phyloP scores from a whole-genome alignment of 352 stramenopile genomes.

The Phytophthora megakarya region DNA sequence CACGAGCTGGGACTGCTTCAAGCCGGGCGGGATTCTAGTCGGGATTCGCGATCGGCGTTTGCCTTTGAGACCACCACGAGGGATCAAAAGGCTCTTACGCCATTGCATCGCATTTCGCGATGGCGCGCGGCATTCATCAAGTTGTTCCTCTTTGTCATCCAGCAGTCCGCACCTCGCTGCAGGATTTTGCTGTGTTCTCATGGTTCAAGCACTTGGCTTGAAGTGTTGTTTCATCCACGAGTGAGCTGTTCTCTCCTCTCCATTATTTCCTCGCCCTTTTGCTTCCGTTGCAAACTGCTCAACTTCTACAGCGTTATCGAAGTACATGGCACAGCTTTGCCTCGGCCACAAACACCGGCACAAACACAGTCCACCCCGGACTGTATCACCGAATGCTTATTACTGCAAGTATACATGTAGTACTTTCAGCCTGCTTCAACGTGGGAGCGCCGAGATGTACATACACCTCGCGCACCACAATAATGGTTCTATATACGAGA shows the following conservation, averaged over 20 bases:
- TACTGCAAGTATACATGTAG: too few species aligned
- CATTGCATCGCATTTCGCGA: slow-evolving; percentile 5
- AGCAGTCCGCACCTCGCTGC: background rate
- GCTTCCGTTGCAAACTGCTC: slow-evolving; percentile 8
- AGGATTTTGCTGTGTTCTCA: background rate
- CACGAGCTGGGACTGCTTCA: background rate
- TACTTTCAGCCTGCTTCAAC: too few species aligned
- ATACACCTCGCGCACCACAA: background rate
- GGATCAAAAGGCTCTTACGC: slow-evolving; percentile 2
- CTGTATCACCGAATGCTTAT: slow-evolving; percentile 21
- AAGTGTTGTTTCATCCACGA: slow-evolving; percentile 7
- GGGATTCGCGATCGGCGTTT: background rate
- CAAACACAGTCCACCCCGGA: slow-evolving; percentile 32
- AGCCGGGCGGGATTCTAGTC: background rate
- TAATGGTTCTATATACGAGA: background rate
- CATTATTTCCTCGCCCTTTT: background rate
- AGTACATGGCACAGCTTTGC: slow-evolving; percentile 22
- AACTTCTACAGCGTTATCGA: slow-evolving; percentile 25
- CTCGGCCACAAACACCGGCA: slow-evolving; percentile 30
- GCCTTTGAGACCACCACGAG: slow-evolving; percentile 6
- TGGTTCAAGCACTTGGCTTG: slow-evolving; percentile 4
- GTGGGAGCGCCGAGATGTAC: background rate
- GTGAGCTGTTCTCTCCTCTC: background rate
- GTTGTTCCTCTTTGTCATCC: slow-evolving; percentile 5
- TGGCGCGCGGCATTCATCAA: background rate